Evolutionary conservation across 768 basidiomycete species (phyloP), one percentile per base, ranked within the genome.

Genomic region (Termitomyces sp.): DNA sequence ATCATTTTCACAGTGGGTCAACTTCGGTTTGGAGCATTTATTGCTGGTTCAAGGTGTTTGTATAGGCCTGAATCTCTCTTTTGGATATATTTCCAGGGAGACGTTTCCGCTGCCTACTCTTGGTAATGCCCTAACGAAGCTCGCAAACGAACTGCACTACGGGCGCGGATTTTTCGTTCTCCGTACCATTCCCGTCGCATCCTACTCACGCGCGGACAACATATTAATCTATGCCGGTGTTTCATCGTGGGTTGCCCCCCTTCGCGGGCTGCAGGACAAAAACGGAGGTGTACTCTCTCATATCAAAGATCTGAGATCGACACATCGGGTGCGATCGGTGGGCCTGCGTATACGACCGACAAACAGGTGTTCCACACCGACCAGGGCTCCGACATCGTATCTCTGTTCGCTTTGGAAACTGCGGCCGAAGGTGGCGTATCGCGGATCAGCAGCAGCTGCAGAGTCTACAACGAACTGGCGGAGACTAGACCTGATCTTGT

Each of bases 401-500:
- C 76, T 2, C 65, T 79, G 9, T 73, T 79, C 48, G 74, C 78
- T 1, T 68, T 79, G 49, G 72, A 79, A 56, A 69, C 68, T 8
- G 77, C 79, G 5, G 74, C 72, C 20, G 72, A 76, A 50, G 79
- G 79, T 6, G 79, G 79, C 4, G 72, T 70, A n/a, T 79, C 79
- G 10, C 73, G 77, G 43, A 75, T 81, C 53, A 76, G 75, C 61
- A 79, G 78, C 62, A 71, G 71, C 24, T 74, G 72, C 49, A 66
- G 70, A 43, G 77, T 79, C 32, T 81, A 79, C 64, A 81, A 81
- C 58, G 77, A 79, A 57, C 68, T 81, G 6, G 79, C 79, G 14
- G 69, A 69, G 33, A 76, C 71, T 8, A 71, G 79, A 40, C 78
- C 78, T 18, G 79, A 81, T 62, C 64, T 81, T 40, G 70, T 79